Evolutionary conservation across 805 yeast genomes (phyloP).

Genomic region (Saccharomycopsis sp.): DNA sequence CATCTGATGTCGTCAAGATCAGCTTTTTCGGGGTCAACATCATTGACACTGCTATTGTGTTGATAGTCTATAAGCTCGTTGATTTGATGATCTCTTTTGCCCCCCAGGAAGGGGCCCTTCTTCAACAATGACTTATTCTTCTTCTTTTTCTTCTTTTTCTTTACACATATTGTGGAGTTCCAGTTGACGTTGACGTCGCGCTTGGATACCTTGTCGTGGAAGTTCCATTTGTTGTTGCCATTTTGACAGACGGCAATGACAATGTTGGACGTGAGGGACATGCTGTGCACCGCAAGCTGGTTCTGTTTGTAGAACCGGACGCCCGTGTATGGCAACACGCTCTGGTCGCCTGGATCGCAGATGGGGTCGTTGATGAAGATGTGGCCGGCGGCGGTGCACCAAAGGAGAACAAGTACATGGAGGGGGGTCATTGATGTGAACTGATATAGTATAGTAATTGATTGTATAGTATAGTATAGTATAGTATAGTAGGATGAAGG

Average conservation of each 20-base stretch:
- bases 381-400: neutral
- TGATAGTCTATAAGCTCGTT: too few species aligned
- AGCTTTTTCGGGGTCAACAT: too few species aligned
- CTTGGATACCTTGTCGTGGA: conserved; percentile 3
- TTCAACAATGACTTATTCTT: too few species aligned
- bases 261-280: conserved; percentile 2
- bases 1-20: conserved; percentile 12
- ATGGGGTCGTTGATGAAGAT: conserved; percentile 14
- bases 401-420: neutral
- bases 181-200: conserved; percentile 13
- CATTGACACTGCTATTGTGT: too few species aligned
- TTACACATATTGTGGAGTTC: conserved; percentile 18
- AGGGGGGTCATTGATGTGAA: too few species aligned
- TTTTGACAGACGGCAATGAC: conserved; percentile 8
- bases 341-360: conserved; percentile 16
- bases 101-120: too few species aligned
- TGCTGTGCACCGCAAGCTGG: neutral
- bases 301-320: conserved; percentile 14
- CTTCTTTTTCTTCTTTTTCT: too few species aligned
- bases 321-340: conserved; percentile 14
- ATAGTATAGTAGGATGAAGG: neutral
- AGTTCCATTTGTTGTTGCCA: conserved; percentile 8
- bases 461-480: conserved; percentile 10
- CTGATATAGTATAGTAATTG: neutral
- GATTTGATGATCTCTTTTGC: too few species aligned